Evolutionary conservation across 495 filamentous ascomycete species (phyloP), one percentile per base, ranked within the genome.

Genomic region (Xylaria flabelliformis): DNA sequence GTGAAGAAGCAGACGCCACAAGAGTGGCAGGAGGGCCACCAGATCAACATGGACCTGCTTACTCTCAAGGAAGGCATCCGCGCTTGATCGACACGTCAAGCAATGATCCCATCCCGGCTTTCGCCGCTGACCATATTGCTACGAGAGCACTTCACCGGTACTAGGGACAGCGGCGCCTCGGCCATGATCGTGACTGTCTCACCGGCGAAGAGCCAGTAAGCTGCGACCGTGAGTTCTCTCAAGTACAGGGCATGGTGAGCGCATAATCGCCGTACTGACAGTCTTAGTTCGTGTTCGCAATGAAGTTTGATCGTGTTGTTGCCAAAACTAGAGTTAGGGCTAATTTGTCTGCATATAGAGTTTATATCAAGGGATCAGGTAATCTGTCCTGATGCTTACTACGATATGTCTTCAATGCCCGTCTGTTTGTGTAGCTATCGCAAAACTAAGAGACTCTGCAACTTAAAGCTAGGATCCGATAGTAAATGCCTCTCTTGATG

Each of bases 61-160:
- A 24, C 55, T 0, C 26, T 58, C 0, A 34, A 32, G 55, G 55
- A 58, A 29, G 55, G 19, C 55, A 58, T 58, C 26, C 55, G 12
- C 13, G 55, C 55, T 9, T 32, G 26, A 26, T 58, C 55, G 26
- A 24, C 55, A 5, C 6, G 26, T 17, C 24, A 34, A 29, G 29
- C 12, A 29, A 29, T 26, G 55, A 58, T 58, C 13, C 55, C 26
- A 29, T 58, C 19, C 55, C 55, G 26, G 55, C 26, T 32, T 3
- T 58, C 26, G 55, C 55, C 55, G 9, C 55, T 34, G 55, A 58
- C 55, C 55, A 34, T 58, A 26, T 4, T 58, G 5, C 55, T 58
- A 24, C 26, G 55, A 10, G 55, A 34, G 55, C 55, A 58, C 41
- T 42, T 42, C 41, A 13, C 41, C 41, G 0, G 41, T 13, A 10